phyloP scores from a whole-genome alignment of 352 stramenopile species.

The Stramenopiles sp. region DNA sequence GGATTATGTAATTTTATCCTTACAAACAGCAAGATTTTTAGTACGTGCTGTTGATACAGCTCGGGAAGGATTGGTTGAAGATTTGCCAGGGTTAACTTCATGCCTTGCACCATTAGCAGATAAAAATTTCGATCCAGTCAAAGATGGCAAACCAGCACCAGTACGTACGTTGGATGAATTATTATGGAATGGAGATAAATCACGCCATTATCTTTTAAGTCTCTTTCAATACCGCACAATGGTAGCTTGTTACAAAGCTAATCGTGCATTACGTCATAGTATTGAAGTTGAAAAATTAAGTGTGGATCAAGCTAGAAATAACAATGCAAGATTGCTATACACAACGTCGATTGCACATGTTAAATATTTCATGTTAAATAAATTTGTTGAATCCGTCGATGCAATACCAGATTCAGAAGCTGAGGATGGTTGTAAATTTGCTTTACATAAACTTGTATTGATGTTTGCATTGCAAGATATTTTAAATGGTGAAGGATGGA shows the following conservation, averaged over 20 bases:
- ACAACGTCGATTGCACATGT: constrained; percentile 1
- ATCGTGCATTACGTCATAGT: not conserved
- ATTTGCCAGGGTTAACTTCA: constrained; percentile 34
- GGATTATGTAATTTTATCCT: constrained; percentile 54
- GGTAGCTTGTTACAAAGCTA: constrained; percentile 1
- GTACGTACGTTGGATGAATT: not conserved
- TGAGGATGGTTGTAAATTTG: constrained; percentile 18
- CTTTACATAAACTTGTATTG: constrained; percentile 36
- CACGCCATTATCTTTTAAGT: not conserved
- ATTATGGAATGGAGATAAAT: not conserved
- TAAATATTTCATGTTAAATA: constrained; percentile 3
- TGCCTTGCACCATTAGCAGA: constrained; percentile 31
- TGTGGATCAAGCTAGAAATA: not conserved
- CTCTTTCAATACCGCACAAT: constrained; percentile 6
- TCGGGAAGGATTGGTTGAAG: constrained; percentile 26
- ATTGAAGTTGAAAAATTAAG: not conserved
- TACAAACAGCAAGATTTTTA: constrained; percentile 60
- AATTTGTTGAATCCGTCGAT: constrained; percentile 4
- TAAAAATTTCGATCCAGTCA: constrained; percentile 5
- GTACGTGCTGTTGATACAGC: constrained; percentile 31
- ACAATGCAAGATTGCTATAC: not conserved
- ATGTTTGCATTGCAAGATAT: constrained; percentile 48
- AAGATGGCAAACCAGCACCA: not conserved
- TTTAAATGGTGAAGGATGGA: constrained; percentile 30
- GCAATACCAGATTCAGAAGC: not conserved